Percentiles rank a stretch among this genome's conserved stretches.
These are phyloP conservation scores for Penicillium freii DNA, from an alignment of 2,329 filamentous ascomycete species.

Conservation along the genomic window DNA sequence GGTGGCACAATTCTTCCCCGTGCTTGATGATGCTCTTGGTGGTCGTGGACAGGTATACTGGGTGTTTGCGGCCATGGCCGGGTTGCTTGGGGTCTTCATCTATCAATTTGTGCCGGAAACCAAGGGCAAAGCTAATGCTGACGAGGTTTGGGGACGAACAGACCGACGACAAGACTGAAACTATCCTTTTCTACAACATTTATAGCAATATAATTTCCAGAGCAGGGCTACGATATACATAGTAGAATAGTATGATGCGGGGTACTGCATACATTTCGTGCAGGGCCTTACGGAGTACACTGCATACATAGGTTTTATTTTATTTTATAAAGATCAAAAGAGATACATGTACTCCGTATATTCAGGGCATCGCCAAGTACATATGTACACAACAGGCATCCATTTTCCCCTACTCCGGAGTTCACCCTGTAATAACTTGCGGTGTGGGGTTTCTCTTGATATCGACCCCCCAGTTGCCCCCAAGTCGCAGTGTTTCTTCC, in stretches of 20 bases:
- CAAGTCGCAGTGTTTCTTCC: neutral
- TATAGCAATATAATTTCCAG: neutral
- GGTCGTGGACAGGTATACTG: slow-evolving; percentile 84
- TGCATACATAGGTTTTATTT: neutral
- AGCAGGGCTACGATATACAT: neutral
- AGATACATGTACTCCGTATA: neutral
- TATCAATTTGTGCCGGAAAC: slow-evolving; percentile 78
- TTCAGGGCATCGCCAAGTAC: neutral
- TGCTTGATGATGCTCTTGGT: slow-evolving; percentile 74
- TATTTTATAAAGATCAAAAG: too few relatives aligned
- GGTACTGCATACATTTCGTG: slow-evolving; percentile 4
- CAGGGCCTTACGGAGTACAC: neutral
- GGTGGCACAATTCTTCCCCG: slow-evolving; percentile 92
- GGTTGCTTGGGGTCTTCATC: slow-evolving; percentile 69
- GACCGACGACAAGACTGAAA: slow-evolving; percentile 36
- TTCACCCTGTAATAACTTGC: slow-evolving; percentile 2
- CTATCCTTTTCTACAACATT: neutral
- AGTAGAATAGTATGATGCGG: neutral
- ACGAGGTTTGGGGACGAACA: slow-evolving; percentile 83
- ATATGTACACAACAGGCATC: slow-evolving; percentile 5
- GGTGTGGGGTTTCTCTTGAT: slow-evolving; percentile 6
- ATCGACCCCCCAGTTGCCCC: neutral
- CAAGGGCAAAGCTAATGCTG: slow-evolving; percentile 74
- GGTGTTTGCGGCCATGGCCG: slow-evolving; percentile 76
- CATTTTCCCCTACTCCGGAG: slow-evolving; percentile 2